Percentiles rank a stretch among this genome's conserved stretches.
Evolutionary conservation across 306 rosid species (phyloP).

Genomic region (Rosa multiflora): DNA sequence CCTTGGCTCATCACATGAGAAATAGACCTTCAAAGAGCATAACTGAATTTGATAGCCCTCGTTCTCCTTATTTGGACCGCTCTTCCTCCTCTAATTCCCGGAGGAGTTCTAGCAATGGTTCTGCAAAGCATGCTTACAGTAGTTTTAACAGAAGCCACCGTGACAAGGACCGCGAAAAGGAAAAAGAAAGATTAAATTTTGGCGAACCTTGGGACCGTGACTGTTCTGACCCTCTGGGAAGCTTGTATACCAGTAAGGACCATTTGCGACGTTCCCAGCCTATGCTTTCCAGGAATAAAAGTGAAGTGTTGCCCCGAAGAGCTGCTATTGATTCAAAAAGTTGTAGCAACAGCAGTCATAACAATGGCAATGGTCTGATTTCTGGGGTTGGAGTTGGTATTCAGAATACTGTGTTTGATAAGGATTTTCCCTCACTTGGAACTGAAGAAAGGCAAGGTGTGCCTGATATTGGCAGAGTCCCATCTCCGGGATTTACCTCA

Average conservation of each 20-base stretch:
- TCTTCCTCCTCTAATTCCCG: constrained; percentile 79
- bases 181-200: constrained; percentile 70
- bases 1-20: constrained; percentile 51
- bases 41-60: constrained; percentile 74
- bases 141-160: constrained; percentile 91
- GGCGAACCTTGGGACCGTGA: constrained; percentile 81
- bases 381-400: constrained; percentile 55
- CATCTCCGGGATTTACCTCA: constrained; percentile 80
- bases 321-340: constrained; percentile 50
- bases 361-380: constrained; percentile 54
- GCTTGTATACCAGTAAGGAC: constrained; percentile 62
- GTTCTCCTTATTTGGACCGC: constrained; percentile 74
- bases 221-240: constrained; percentile 63
- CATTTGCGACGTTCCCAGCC: constrained; percentile 78
- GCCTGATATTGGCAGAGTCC: constrained; percentile 74
- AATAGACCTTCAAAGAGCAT: constrained; percentile 61
- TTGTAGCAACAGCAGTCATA: constrained; percentile 45
- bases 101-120: constrained; percentile 73
- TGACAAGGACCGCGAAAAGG: constrained; percentile 95
- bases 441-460: constrained; percentile 75
- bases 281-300: constrained; percentile 74
- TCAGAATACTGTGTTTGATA: constrained; percentile 83
- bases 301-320: constrained; percentile 54
- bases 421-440: constrained; percentile 96
- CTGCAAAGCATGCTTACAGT: constrained; percentile 94